Evolutionary conservation across 805 yeast genomes (phyloP).

Genomic region (Candida insectorum): DNA sequence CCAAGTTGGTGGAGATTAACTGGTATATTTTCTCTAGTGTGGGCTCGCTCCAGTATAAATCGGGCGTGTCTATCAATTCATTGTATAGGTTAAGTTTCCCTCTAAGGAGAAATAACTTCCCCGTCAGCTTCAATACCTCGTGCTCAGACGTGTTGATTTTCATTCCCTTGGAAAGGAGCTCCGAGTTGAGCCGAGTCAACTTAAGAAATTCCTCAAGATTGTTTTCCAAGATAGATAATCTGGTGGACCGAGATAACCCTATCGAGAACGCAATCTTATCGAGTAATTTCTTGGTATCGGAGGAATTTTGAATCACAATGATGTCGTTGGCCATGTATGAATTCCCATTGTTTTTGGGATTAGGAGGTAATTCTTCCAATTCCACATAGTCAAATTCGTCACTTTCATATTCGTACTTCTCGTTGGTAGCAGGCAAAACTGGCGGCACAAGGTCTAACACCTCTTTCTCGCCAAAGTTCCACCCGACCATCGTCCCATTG

Average conservation of each 20-base stretch:
- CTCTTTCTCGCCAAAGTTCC: slow-evolving; percentile 68
- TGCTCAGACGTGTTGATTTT: slow-evolving; percentile 42
- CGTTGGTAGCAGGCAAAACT: slow-evolving; percentile 42
- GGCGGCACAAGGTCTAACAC: slow-evolving; percentile 49
- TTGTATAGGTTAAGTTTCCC: slow-evolving; percentile 84
- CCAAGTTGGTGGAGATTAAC: slow-evolving; percentile 66
- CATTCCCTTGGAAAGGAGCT: slow-evolving; percentile 61
- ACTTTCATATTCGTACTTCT: slow-evolving; percentile 53
- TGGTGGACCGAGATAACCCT: slow-evolving; percentile 83
- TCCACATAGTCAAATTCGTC: slow-evolving; percentile 86
- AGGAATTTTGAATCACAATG: slow-evolving; percentile 56
- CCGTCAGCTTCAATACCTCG: slow-evolving; percentile 68
- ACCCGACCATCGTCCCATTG: slow-evolving; percentile 78
- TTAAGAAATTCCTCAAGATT: slow-evolving; percentile 67
- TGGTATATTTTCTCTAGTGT: slow-evolving; percentile 73
- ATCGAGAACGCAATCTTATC: slow-evolving; percentile 89
- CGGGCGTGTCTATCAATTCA: slow-evolving; percentile 89
- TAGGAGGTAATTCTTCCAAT: slow-evolving; percentile 20
- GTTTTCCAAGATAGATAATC: slow-evolving; percentile 75
- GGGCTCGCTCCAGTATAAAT: slow-evolving; percentile 91
- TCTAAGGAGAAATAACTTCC: slow-evolving; percentile 68
- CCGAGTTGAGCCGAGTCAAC: slow-evolving; percentile 62
- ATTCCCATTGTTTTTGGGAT: slow-evolving; percentile 22
- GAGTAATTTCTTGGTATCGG: slow-evolving; percentile 45
- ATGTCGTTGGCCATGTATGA: slow-evolving; percentile 63